These are phyloP conservation scores for Boletus sp. DNA, from an alignment of 1,284 basidiomycete species.

Conservation along the genomic window DNA sequence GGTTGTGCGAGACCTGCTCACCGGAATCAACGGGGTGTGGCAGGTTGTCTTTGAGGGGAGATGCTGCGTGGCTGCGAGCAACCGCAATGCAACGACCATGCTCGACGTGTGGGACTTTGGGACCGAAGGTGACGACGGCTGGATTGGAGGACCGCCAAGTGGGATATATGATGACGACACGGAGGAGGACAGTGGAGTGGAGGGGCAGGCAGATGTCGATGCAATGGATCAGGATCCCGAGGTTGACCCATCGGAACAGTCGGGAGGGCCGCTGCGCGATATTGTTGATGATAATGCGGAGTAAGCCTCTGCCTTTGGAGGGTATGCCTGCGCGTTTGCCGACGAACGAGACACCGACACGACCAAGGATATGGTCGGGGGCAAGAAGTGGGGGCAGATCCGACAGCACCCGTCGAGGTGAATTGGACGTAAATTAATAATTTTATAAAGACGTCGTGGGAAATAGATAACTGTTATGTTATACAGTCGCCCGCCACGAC, in stretches of 20 bases:
- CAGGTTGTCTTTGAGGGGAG: slow-evolving; percentile 91
- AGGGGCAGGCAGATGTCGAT: slow-evolving; percentile 51
- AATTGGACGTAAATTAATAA: no score
- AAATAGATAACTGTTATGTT: no score
- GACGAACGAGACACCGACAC: slow-evolving; percentile 60
- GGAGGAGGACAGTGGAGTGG: slow-evolving; percentile 51
- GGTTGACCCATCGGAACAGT: slow-evolving; percentile 47
- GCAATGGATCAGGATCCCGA: slow-evolving; percentile 68
- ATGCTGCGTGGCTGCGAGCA: slow-evolving; percentile 90
- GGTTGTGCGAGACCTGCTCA: slow-evolving; percentile 81
- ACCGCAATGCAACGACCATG: slow-evolving; percentile 72
- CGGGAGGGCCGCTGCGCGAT: slow-evolving; percentile 37
- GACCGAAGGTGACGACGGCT: slow-evolving; percentile 55
- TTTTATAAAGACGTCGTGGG: no score
- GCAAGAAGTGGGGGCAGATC: slow-evolving; percentile 25
- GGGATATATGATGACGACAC: slow-evolving; percentile 53
- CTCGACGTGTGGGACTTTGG: slow-evolving; percentile 88
- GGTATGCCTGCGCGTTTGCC: slow-evolving; percentile 32
- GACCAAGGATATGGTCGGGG: slow-evolving; percentile 44
- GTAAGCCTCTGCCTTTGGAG: slow-evolving; percentile 20
- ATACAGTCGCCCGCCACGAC: no score
- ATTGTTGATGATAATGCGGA: slow-evolving; percentile 30
- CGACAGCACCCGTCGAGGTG: no score
- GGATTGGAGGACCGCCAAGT: slow-evolving; percentile 49
- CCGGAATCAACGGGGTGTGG: slow-evolving; percentile 90